These are phyloP conservation scores for Podospora sp. DNA, from an alignment of 495 filamentous ascomycete species.

Conservation along the genomic window DNA sequence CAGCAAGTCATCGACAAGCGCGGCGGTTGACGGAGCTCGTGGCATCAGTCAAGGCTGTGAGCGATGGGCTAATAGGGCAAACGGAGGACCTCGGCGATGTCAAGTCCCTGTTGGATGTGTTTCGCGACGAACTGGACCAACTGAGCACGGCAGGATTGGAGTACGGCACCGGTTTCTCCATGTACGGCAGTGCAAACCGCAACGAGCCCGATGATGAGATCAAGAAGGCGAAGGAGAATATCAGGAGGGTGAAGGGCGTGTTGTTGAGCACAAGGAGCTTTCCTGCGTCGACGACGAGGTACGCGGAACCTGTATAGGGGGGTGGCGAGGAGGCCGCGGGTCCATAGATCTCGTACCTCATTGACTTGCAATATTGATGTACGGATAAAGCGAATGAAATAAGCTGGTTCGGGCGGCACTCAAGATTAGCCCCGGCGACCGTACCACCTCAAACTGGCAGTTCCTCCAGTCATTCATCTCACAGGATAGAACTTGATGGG, in stretches of 20 bases:
- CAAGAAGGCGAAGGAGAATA: conserved; percentile 75
- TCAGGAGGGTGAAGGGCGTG: conserved; percentile 90
- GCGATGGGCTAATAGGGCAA: conserved; percentile 45
- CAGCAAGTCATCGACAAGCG: conserved; percentile 37
- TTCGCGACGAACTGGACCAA: conserved; percentile 52
- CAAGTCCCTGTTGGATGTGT: conserved; percentile 47
- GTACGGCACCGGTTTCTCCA: conserved; percentile 38
- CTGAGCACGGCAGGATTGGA: conserved; percentile 39
- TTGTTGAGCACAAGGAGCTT: conserved; percentile 77
- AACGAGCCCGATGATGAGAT: conserved; percentile 72
- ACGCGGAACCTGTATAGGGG: neutral
- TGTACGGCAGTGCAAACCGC: conserved; percentile 46
- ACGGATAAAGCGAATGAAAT: too few relatives aligned
- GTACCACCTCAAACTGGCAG: too few relatives aligned
- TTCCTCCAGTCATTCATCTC: too few relatives aligned
- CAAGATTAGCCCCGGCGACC: too few relatives aligned
- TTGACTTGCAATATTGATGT: too few relatives aligned
- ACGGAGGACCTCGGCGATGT: conserved; percentile 43
- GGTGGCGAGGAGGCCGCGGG: too few relatives aligned
- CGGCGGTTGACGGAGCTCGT: conserved; percentile 38
- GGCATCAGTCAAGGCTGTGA: conserved; percentile 57
- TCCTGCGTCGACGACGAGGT: conserved; percentile 38
- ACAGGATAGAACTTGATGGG: too few relatives aligned
- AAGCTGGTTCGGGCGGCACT: too few relatives aligned
- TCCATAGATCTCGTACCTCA: too few relatives aligned